Evolutionary conservation across 257 asterid genomes (phyloP).

Genomic region (Solanum rostratum): DNA sequence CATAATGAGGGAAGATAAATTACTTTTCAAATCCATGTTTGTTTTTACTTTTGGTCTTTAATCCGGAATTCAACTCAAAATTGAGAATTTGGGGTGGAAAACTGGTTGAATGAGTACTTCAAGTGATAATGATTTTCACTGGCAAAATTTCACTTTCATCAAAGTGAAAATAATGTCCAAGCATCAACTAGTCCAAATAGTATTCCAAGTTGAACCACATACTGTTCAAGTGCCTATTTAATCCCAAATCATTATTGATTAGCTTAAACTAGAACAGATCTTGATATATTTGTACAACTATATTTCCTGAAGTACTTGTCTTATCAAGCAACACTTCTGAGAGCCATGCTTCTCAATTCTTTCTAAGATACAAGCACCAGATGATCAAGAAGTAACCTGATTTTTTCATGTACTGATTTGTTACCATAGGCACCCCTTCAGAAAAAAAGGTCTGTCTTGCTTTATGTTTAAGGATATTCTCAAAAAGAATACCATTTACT

Average conservation of each 20-base stretch:
- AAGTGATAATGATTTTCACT: too few species aligned
- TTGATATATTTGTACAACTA: not conserved
- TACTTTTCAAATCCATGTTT: too few species aligned
- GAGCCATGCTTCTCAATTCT: not conserved
- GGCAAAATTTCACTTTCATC: too few species aligned
- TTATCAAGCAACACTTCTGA: not conserved
- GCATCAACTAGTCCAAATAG: not conserved
- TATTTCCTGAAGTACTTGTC: not conserved
- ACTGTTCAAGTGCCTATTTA: not conserved
- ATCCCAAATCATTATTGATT: not conserved
- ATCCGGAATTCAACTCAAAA: too few species aligned
- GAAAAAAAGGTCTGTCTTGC: not conserved
- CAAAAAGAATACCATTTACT: not conserved
- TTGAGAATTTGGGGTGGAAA: not conserved
- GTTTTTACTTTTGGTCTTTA: too few species aligned
- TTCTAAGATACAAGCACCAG: not conserved
- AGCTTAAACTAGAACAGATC: not conserved
- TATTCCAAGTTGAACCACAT: not conserved
- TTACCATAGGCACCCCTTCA: not conserved
- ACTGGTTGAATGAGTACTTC: not conserved
- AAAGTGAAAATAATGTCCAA: too few species aligned
- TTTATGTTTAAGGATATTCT: not conserved
- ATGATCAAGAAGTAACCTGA: not conserved
- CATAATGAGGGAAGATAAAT: too few species aligned
- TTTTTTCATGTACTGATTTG: not conserved